Evolutionary conservation across 768 basidiomycete genomes (phyloP).

Genomic region (Podaxis sp.): DNA sequence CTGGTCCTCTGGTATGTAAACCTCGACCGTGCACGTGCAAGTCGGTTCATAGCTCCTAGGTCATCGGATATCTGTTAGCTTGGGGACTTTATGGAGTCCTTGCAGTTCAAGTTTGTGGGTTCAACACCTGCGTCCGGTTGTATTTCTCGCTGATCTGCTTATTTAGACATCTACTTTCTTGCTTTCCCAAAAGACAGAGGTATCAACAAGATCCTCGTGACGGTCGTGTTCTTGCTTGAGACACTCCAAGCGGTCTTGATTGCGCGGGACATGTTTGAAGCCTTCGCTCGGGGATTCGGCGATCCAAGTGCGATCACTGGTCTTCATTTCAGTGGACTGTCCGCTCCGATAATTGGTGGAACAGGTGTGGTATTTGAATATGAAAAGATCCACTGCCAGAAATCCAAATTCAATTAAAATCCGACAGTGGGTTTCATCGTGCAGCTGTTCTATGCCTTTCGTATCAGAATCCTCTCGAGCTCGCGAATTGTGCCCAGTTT

Average conservation of each 20-base stretch:
- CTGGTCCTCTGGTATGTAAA: neutral
- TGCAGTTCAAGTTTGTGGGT: constrained; percentile 27
- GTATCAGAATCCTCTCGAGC: constrained; percentile 25
- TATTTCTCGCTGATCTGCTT: neutral
- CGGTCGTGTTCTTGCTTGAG: constrained; percentile 24
- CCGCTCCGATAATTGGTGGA: constrained; percentile 25
- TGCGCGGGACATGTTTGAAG: constrained; percentile 21
- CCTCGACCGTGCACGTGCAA: neutral
- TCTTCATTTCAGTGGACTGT: constrained; percentile 21
- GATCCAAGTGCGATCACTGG: constrained; percentile 20
- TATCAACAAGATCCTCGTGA: constrained; percentile 22
- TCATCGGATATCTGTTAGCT: constrained; percentile 26
- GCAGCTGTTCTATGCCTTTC: constrained; percentile 29
- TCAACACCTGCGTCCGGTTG: neutral
- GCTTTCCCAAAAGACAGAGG: constrained; percentile 24
- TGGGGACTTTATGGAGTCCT: constrained; percentile 26
- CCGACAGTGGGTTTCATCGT: constrained; percentile 25
- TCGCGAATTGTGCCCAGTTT: constrained; percentile 10
- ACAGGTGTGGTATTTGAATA: constrained; percentile 18
- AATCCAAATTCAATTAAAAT: neutral
- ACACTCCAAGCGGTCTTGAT: constrained; percentile 23
- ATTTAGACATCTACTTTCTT: constrained; percentile 26
- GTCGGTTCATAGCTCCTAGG: constrained; percentile 11
- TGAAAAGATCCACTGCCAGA: too few species aligned
- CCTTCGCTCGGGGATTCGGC: constrained; percentile 25